Base-by-base conservation (phyloP, 192 early-diverging fungal genomes). In the Coemansia sp. region DNA sequence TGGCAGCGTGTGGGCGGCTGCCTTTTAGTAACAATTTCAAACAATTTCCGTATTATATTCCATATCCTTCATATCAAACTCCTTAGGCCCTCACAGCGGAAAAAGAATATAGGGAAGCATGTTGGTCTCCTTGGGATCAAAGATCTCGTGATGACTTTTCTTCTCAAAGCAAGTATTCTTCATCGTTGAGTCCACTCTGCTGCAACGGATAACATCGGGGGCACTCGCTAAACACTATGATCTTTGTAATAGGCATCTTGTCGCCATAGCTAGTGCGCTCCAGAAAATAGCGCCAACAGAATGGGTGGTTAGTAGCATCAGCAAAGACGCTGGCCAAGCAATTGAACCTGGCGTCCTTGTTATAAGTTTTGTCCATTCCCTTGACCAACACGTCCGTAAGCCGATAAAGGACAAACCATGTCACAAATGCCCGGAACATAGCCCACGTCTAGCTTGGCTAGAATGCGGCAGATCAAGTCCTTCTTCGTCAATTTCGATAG, bases 311-410 rank as follows among this genome's bases (percentile, higher is more conserved):
- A 4, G 94, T 87, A 30, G 96, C 70, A 45, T 97, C 94, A 15
- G 93, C 94, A 85, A 99, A 96, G 13, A 98, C 95, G 41, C 92
- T 93, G 32, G 91, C 91, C 69, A 99, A 86, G 64, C 96, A 24
- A 24, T 24, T 24, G 24, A 24, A 24, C 24, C 24, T 24, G 24
- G 24, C 1, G 24, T 24, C 24, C 24, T 24, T 24, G 24, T 24
- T 24, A 24, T 24, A 24, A 24, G 24, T 24, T 24, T 24, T 24
- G 24, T 24, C 24, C 1, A 24, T 24, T 24, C 24, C 1, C 24
- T 24, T 1, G 24, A 24, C 24, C 1, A 24, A 99, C 9, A 91
- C 87, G 49, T 96, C 95, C 8, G 94, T 86, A 44, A 99, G 78
- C 67, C 95, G 94, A 64, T 91, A 94, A 64, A 99, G 80, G 32